Base-by-base conservation (phyloP, 2,329 filamentous ascomycete species). In the Trichoderma sp. region DNA sequence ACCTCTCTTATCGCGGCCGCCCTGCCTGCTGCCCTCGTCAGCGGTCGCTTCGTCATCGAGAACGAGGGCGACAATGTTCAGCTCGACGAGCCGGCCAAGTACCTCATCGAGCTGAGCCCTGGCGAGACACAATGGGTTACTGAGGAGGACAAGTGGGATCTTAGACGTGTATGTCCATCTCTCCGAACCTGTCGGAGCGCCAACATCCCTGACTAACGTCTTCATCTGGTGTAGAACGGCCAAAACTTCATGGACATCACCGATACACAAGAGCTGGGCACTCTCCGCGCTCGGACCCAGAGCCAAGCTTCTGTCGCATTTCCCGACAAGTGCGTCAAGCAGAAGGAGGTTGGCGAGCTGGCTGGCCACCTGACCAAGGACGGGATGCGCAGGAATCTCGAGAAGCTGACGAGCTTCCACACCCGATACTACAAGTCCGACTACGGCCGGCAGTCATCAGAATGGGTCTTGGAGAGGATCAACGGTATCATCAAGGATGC, bases 191-290 rank as follows among this genome's bases (percentile, higher is more conserved):
- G 26, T 53, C 30, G 9, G 4, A 12, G 15, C 14, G 21, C 21
- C 4, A 18, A 14, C 12, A 39, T 32, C 24, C 2, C 30, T 2
- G 6, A 51, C 70, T 67, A 21, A 71, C 70, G 0, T 14, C 39
- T 32, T 57, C 74, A 61, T 4, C 21, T 11, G 18, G 3, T n/a
- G 51, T 77, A 97, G 93, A 87, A 93, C 79, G 94, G 94, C 77
- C 87, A 91, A 76, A 92, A 91, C 78, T 98, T 98, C 86, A 97
- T 98, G 87, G 95, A 98, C 83, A 95, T 98, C 78, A 98, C 96
- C 73, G 88, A 93, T 56, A 89, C 90, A 71, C 84, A 86, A 66
- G 87, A 92, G 64, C 75, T 82, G 53, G 92, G 92, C 72, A 77
- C 85, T 70, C 80, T 80, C 71, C 80, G 57, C 3, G 57, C 57